A percentile compares a stretch with the other conserved stretches of the same genome.
Conservation (phyloP, 2,329 filamentous ascomycete genomes). For the Cladosporium sp. region DNA sequence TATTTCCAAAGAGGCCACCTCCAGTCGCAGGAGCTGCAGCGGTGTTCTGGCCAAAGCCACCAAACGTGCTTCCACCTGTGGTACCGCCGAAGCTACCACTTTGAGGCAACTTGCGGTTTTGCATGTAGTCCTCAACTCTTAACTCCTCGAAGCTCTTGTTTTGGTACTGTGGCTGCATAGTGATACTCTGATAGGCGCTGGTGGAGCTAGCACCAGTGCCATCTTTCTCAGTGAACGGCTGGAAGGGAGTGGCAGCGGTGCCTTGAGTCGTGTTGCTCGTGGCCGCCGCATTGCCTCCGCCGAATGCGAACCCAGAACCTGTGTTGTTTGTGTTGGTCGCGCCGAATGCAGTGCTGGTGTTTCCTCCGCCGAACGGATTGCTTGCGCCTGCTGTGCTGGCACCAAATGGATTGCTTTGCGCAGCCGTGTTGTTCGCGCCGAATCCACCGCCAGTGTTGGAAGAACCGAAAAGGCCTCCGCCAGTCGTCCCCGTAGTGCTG, state of each 20-base stretch:
- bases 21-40: constrained; percentile 26
- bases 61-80: constrained; percentile 46
- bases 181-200: constrained; percentile 71
- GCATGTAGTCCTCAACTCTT: constrained; percentile 75
- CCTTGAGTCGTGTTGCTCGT: constrained; percentile 55
- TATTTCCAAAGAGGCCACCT: constrained; percentile 29
- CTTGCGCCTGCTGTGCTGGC: constrained; percentile 31
- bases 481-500: constrained; percentile 22
- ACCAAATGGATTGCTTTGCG: constrained; percentile 28
- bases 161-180: constrained; percentile 74
- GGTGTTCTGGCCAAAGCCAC: constrained; percentile 41
- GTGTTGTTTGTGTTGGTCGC: constrained; percentile 35
- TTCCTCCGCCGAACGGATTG: constrained; percentile 27
- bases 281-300: constrained; percentile 43
- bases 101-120: constrained; percentile 80
- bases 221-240: constrained; percentile 70
- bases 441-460: constrained; percentile 19
- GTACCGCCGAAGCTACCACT: constrained; percentile 68
- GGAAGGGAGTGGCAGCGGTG: constrained; percentile 63
- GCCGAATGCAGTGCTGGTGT: constrained; percentile 42
- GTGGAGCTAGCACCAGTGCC: constrained; percentile 51
- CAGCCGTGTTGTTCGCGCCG: constrained; percentile 26
- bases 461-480: constrained; percentile 25
- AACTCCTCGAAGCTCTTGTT: constrained; percentile 79
- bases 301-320: constrained; percentile 26